Conservation (phyloP, 805 yeast genomes). For the Candida pini region DNA sequence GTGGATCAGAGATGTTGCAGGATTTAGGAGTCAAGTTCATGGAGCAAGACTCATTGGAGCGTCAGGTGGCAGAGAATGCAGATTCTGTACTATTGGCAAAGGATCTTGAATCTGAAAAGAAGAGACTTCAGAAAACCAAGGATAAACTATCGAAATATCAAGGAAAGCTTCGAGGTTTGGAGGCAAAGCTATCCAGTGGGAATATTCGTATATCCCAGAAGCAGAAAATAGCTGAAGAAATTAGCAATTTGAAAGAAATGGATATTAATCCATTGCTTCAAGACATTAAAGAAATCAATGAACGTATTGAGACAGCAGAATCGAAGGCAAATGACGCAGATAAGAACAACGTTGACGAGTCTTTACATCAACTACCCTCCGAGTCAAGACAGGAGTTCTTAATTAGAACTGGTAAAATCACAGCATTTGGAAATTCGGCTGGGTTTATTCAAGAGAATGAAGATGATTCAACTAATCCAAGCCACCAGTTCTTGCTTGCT, state of each 20-base stretch:
- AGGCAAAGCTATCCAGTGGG: constrained; percentile 43
- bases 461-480: constrained; percentile 15
- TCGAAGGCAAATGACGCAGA: constrained; percentile 5
- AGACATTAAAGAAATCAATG: constrained; percentile 60
- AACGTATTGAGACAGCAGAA: constrained; percentile 30
- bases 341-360: constrained; percentile 13
- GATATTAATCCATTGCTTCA: constrained; percentile 48
- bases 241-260: constrained; percentile 40
- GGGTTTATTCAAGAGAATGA: constrained; percentile 46
- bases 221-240: constrained; percentile 47
- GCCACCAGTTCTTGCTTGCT: constrained; percentile 40
- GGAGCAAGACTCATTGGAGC: constrained; percentile 78
- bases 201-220: constrained; percentile 62
- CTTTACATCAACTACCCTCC: constrained; percentile 46
- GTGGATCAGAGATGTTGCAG: too few species aligned
- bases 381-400: constrained; percentile 78
- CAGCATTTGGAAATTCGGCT: constrained; percentile 78
- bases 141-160: constrained; percentile 39
- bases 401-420: constrained; percentile 84
- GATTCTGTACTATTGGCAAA: constrained; percentile 52
- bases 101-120: constrained; percentile 68
- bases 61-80: constrained; percentile 64
- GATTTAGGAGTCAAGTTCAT: constrained; percentile 54
- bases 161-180: constrained; percentile 40
- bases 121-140: constrained; percentile 64